Evolutionary conservation across 345 rosid genomes (phyloP).

Genomic region (Limnanthes douglasii): DNA sequence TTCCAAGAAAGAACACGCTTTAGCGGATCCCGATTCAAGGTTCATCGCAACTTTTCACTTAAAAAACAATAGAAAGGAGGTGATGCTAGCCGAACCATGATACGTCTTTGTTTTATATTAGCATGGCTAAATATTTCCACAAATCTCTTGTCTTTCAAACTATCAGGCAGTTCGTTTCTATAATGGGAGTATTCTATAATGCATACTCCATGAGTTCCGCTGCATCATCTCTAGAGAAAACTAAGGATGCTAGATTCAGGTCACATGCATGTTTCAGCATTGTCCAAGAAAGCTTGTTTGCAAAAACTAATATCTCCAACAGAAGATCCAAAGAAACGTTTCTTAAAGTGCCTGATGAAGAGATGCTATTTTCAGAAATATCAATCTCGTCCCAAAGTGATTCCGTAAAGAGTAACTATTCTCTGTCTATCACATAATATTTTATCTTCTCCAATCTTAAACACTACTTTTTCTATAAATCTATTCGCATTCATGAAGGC

Average conservation of each 20-base stretch:
- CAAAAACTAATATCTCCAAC: conserved; percentile 71
- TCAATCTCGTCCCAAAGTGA: conserved; percentile 63
- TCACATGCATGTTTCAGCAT: conserved; percentile 76
- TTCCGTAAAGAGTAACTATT: conserved; percentile 76
- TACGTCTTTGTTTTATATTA: conserved; percentile 31
- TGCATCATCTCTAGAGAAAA: conserved; percentile 60
- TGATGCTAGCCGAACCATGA: conserved; percentile 73
- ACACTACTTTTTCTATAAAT: conserved; percentile 29
- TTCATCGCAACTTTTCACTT: conserved; percentile 82
- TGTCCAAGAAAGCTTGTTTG: conserved; percentile 92
- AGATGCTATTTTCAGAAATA: conserved; percentile 71
- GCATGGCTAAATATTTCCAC: conserved; percentile 47
- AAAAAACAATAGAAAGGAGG: conserved; percentile 68
- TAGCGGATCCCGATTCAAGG: conserved; percentile 54
- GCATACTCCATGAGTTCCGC: conserved; percentile 89
- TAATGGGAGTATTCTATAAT: conserved; percentile 57
- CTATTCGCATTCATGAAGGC: conserved; percentile 13
- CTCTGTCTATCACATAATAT: conserved; percentile 70
- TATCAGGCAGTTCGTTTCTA: conserved; percentile 59
- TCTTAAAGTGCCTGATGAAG: conserved; percentile 38
- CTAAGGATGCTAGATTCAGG: conserved; percentile 67
- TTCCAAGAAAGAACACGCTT: conserved; percentile 48
- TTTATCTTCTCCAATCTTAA: conserved; percentile 62
- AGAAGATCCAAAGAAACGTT: conserved; percentile 43
- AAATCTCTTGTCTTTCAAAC: conserved; percentile 59